A percentile compares a stretch with the other conserved stretches of the same genome.
phyloP scores from a whole-genome alignment of 495 filamentous ascomycete species.

The Amphirosellinia nigrospora region DNA sequence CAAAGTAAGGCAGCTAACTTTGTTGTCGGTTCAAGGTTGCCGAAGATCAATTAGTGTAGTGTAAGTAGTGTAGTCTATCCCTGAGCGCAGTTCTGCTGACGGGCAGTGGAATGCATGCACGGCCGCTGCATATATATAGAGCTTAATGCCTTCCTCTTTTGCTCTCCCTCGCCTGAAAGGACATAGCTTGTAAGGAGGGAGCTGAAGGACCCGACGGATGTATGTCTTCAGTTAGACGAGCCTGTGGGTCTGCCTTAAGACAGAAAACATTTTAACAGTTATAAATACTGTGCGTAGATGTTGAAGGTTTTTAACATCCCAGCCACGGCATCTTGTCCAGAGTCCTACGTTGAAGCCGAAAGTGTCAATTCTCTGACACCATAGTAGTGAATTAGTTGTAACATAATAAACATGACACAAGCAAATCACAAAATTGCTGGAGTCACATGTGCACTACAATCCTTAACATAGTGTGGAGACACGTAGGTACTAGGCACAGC shows the following conservation, averaged over 20 bases:
- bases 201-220: not conserved
- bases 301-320: not conserved
- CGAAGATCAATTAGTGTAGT: constrained; percentile 1
- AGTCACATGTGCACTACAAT: not conserved
- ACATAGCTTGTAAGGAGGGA: not conserved
- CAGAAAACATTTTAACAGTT: not conserved
- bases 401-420: not conserved
- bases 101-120: not conserved
- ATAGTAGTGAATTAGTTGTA: not conserved
- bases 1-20: not conserved
- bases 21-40: constrained; percentile 5
- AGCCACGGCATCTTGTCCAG: not conserved
- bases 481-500: not conserved
- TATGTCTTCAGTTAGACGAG: not conserved
- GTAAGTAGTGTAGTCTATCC: not conserved
- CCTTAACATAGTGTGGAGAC: not conserved
- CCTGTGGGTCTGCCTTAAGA: not conserved
- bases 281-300: not conserved
- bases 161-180: not conserved
- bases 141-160: constrained; percentile 9
- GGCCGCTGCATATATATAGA: not conserved
- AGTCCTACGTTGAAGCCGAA: not conserved
- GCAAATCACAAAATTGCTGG: not conserved
- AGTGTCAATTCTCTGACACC: not conserved
- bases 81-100: not conserved